A percentile compares a stretch with the other conserved stretches of the same genome.
Conservation (phyloP, 306 rosid species). For the Morella rubra region DNA sequence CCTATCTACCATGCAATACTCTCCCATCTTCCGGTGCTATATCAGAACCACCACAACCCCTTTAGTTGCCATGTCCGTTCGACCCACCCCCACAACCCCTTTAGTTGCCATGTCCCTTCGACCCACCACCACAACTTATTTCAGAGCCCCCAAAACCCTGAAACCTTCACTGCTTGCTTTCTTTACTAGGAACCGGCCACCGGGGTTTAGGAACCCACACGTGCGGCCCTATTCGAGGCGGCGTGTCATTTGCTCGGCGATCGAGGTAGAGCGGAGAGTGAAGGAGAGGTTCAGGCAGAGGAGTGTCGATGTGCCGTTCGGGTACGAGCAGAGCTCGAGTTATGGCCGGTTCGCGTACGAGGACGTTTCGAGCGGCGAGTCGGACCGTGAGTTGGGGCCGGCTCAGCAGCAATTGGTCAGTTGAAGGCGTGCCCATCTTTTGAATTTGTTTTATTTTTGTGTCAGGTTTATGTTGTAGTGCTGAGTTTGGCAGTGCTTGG, state of each 20-base stretch:
- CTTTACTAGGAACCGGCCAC: constrained; percentile 13
- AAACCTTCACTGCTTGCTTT: constrained; percentile 25
- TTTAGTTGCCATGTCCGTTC: constrained; percentile 38
- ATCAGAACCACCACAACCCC: constrained; percentile 34
- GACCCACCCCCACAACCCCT: constrained; percentile 6
- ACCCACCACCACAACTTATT: constrained; percentile 8
- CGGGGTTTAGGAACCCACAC: constrained; percentile 23
- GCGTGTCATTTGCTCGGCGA: constrained; percentile 25
- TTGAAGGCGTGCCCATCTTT: neutral
- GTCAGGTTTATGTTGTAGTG: neutral
- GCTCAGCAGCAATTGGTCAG: constrained; percentile 59
- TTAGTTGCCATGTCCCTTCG: constrained; percentile 39
- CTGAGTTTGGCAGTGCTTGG: constrained; percentile 6
- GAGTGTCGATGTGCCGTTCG: constrained; percentile 38
- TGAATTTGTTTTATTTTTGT: neutral
- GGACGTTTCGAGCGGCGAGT: constrained; percentile 63
- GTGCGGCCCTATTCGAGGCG: constrained; percentile 20
- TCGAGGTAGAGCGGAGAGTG: constrained; percentile 31
- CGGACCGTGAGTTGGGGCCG: constrained; percentile 54
- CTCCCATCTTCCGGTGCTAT: constrained; percentile 46
- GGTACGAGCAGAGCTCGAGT: constrained; percentile 46
- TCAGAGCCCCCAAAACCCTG: neutral
- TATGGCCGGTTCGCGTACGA: constrained; percentile 75
- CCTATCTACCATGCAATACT: constrained; percentile 41
- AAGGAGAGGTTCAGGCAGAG: constrained; percentile 15